Conservation (phyloP, 2,329 filamentous ascomycete genomes). For the Colletotrichum spaethianum region DNA sequence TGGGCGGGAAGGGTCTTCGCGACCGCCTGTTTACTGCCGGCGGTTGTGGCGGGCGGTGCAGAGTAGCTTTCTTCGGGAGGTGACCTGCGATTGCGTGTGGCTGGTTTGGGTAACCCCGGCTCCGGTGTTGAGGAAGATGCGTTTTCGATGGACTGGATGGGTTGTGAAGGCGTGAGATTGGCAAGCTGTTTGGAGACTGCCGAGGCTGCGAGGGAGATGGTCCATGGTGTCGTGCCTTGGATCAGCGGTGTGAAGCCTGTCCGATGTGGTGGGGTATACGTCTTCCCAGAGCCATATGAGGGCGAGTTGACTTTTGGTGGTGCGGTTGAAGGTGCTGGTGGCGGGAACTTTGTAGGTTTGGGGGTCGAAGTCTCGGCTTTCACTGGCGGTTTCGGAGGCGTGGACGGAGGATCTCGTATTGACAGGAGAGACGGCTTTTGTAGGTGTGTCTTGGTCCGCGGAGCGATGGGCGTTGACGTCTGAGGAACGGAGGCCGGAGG, state of each 20-base stretch:
- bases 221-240: constrained; percentile 14
- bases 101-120: background rate
- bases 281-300: background rate
- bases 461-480: background rate
- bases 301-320: background rate
- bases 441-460: background rate
- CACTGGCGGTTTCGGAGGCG: background rate
- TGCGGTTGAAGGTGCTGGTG: constrained; percentile 6
- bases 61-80: background rate
- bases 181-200: background rate
- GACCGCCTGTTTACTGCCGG: constrained; percentile 1
- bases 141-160: constrained; percentile 3
- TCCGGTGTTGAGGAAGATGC: background rate
- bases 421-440: constrained; percentile 25
- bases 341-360: background rate
- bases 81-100: background rate
- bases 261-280: background rate
- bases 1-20: constrained; percentile 15
- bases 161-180: background rate
- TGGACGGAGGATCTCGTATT: constrained; percentile 3
- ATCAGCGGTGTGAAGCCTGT: constrained; percentile 29
- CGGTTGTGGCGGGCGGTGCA: background rate
- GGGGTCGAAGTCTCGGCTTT: constrained; percentile 4
- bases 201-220: background rate
- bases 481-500: constrained; percentile 19